These are phyloP conservation scores for Phoma herbarum DNA, from an alignment of 2,329 filamentous ascomycete genomes.

Conservation along the genomic window DNA sequence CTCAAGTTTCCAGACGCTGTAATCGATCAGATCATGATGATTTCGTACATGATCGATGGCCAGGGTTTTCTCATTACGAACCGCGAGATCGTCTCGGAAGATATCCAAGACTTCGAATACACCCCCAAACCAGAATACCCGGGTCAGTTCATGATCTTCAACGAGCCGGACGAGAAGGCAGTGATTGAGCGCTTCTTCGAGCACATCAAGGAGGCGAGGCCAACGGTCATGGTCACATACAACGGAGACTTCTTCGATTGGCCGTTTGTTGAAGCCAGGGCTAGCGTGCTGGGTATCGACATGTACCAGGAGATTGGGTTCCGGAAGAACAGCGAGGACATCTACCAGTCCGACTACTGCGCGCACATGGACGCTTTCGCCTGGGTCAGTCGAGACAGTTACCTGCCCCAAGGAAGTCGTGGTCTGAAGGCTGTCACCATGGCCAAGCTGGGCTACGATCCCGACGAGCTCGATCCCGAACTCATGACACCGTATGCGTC, in stretches of 20 bases:
- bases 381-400: slow-evolving; percentile 99
- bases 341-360: slow-evolving; percentile 95
- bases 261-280: slow-evolving; percentile 95
- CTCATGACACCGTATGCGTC: slow-evolving; percentile 90
- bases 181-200: slow-evolving; percentile 91
- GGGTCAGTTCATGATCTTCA: slow-evolving; percentile 97
- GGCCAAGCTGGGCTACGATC: slow-evolving; percentile 97
- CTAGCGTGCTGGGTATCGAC: slow-evolving; percentile 93
- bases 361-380: slow-evolving; percentile 99
- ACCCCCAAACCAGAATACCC: slow-evolving; percentile 96
- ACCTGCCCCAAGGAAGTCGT: slow-evolving; percentile 94
- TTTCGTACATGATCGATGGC: slow-evolving; percentile 99
- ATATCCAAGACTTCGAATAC: slow-evolving; percentile 98
- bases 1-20: slow-evolving; percentile 96
- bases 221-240: slow-evolving; percentile 99
- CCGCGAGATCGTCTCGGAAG: slow-evolving; percentile 94
- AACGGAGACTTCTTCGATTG: slow-evolving; percentile 99
- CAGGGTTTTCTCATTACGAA: slow-evolving; percentile 98
- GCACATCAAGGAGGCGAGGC: slow-evolving; percentile 92
- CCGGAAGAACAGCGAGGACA: slow-evolving; percentile 92
- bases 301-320: slow-evolving; percentile 99
- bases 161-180: slow-evolving; percentile 91
- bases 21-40: slow-evolving; percentile 99
- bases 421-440: slow-evolving; percentile 97
- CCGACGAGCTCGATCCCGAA: slow-evolving; percentile 96